phyloP scores from a whole-genome alignment of 176 grass and related monocot genomes.

The Musa itinerans region DNA sequence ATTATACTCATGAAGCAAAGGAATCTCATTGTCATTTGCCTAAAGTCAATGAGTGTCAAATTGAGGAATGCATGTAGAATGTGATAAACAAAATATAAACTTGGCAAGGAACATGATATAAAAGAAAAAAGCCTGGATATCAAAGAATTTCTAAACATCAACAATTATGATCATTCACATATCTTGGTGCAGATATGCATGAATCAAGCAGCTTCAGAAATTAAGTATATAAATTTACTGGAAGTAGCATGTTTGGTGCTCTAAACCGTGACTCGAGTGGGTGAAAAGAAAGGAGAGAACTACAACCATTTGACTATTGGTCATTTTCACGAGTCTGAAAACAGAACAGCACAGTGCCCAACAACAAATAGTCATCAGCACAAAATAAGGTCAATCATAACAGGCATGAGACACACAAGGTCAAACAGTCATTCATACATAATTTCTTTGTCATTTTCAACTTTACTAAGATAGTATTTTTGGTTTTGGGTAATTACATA shows the following conservation, averaged over 20 bases:
- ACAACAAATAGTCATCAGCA: neutral
- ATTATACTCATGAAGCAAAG: conserved; percentile 81
- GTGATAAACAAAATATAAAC: neutral
- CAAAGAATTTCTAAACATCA: neutral
- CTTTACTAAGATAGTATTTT: neutral
- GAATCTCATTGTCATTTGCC: conserved; percentile 93
- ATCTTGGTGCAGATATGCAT: neutral
- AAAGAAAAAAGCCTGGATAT: neutral
- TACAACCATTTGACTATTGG: neutral
- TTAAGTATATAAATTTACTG: neutral
- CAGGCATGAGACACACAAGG: no score
- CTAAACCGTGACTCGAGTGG: neutral
- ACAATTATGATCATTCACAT: neutral
- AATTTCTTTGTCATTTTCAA: neutral
- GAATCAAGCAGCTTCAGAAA: neutral
- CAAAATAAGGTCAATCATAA: neutral
- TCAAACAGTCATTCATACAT: neutral
- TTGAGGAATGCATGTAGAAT: neutral
- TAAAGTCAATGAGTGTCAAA: conserved; percentile 17
- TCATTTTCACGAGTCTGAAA: neutral
- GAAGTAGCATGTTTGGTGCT: neutral
- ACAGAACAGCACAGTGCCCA: neutral
- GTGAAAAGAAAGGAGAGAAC: neutral
- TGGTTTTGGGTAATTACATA: neutral
- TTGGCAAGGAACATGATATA: neutral